Percentiles rank a stretch among this genome's conserved stretches.
Conservation (phyloP, 805 yeast genomes). For the Wickerhamomyces tratensis region DNA sequence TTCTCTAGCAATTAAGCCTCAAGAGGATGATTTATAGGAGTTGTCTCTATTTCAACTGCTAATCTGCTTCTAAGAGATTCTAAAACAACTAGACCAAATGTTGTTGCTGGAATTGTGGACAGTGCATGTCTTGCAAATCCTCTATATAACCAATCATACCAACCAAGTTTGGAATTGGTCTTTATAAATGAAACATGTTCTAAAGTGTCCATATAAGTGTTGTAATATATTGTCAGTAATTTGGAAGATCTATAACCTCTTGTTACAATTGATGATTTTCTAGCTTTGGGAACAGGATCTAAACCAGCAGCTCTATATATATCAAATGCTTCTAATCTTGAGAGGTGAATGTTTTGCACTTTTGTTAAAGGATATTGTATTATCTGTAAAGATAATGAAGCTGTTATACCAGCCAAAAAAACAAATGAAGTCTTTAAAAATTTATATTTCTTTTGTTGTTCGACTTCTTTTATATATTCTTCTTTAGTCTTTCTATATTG, state of each 20-base stretch:
- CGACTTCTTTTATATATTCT: conserved; percentile 14
- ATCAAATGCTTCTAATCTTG: conserved; percentile 75
- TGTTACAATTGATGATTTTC: conserved; percentile 1
- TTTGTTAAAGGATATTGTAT: conserved; percentile 80
- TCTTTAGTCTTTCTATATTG: conserved; percentile 11
- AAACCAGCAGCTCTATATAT: conserved; percentile 28
- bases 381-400: conserved; percentile 66
- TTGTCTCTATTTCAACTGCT: conserved; percentile 13
- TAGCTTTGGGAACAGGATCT: not conserved
- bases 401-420: conserved; percentile 78
- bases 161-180: conserved; percentile 41
- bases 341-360: conserved; percentile 69
- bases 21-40: not conserved
- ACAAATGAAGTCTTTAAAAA: conserved; percentile 61
- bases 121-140: conserved; percentile 70
- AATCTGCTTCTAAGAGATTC: conserved; percentile 59
- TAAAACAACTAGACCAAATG: conserved; percentile 75
- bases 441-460: conserved; percentile 22
- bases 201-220: conserved; percentile 71
- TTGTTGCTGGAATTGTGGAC: conserved; percentile 79
- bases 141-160: conserved; percentile 63
- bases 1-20: too few relatives aligned
- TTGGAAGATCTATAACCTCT: conserved; percentile 12
- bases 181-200: conserved; percentile 47
- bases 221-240: conserved; percentile 41